These are phyloP conservation scores for Pseudisothecium myosuroides DNA, from an alignment of 225 moss, liverwort and hornwort genomes.

Conservation along the genomic window DNA sequence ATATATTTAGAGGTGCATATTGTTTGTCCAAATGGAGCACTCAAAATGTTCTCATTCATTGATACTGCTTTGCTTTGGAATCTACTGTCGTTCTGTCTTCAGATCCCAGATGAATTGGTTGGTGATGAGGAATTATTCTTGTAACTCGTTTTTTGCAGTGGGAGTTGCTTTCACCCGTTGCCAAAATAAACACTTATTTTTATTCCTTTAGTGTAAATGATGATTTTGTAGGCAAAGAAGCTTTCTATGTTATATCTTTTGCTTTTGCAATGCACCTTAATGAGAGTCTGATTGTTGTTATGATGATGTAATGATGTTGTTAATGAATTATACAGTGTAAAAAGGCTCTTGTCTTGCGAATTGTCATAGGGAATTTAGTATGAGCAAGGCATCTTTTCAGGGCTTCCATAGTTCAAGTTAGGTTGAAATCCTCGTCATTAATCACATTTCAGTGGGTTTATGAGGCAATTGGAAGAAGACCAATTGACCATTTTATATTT, in stretches of 20 bases:
- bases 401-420: background rate
- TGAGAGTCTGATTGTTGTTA: background rate
- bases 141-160: accelerated
- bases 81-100: background rate
- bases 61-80: background rate
- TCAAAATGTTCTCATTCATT: background rate
- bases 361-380: background rate
- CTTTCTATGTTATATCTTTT: background rate
- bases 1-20: background rate
- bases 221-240: background rate
- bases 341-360: background rate
- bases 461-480: no score
- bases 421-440: background rate
- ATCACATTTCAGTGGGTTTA: background rate
- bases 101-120: no score
- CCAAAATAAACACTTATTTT: background rate
- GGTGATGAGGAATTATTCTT: background rate
- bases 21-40: background rate
- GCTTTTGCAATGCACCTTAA: no score
- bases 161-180: background rate
- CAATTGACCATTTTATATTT: no score
- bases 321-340: background rate
- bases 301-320: no score
- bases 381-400: no score
- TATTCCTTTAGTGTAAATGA: background rate